Conservation (phyloP, 1,284 basidiomycete genomes). For the Leccinum griseonigrum region DNA sequence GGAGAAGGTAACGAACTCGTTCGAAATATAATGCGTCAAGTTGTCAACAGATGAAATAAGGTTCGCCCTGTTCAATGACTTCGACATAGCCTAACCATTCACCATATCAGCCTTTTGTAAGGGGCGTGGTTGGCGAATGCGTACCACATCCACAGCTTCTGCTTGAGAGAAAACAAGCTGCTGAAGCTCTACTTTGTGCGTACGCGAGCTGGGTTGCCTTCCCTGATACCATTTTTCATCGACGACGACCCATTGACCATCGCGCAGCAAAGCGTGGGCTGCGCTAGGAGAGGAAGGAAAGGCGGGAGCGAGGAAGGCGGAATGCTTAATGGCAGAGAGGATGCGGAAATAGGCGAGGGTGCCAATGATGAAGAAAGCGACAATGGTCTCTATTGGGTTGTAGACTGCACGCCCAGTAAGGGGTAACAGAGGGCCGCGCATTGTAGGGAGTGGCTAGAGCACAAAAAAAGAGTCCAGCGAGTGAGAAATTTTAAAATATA, state of each 20-base stretch:
- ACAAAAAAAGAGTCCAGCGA: neutral
- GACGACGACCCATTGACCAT: conserved; percentile 56
- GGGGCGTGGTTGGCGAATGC: conserved; percentile 10
- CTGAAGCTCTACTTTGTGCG: conserved; percentile 55
- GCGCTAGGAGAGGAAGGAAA: conserved; percentile 48
- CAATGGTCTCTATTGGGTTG: conserved; percentile 82
- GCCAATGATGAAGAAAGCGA: conserved; percentile 81
- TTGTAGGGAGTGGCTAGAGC: conserved; percentile 16
- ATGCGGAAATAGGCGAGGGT: conserved; percentile 93
- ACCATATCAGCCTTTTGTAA: conserved; percentile 6
- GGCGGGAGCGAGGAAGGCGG: conserved; percentile 62
- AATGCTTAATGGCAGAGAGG: conserved; percentile 80
- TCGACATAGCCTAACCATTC: neutral
- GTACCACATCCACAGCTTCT: conserved; percentile 35
- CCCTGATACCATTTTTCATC: conserved; percentile 48
- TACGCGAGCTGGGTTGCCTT: conserved; percentile 33
- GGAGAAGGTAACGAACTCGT: conserved; percentile 39
- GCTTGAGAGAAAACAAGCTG: conserved; percentile 61
- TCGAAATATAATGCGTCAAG: conserved; percentile 47
- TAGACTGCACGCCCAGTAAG: conserved; percentile 64
- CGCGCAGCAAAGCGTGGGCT: conserved; percentile 49
- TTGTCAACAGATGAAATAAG: conserved; percentile 44
- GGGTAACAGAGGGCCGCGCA: conserved; percentile 59
- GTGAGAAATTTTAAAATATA: neutral
- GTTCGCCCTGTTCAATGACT: conserved; percentile 30